Conservation (phyloP, 164 flowering plant genomes). For the Protea cynaroides region DNA sequence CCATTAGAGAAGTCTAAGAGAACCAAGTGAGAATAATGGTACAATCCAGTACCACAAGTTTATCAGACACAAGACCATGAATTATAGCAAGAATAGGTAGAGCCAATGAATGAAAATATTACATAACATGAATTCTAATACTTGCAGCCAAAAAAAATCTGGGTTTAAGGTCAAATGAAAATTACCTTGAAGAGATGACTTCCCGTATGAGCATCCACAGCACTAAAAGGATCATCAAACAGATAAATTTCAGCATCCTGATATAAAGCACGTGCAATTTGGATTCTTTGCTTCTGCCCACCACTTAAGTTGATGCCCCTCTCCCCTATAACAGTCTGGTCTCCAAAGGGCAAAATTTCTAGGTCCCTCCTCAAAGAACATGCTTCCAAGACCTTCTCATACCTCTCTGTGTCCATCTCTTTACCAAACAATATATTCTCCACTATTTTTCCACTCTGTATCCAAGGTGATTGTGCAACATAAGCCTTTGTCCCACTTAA, state of each 20-base stretch:
- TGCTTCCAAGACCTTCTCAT: conserved; percentile 70
- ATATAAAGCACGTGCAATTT: conserved; percentile 83
- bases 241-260: conserved; percentile 85
- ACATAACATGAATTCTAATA: neutral
- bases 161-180: neutral
- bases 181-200: conserved; percentile 71
- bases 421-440: conserved; percentile 84
- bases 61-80: neutral
- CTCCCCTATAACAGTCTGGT: conserved; percentile 83
- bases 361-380: conserved; percentile 75
- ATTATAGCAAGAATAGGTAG: neutral
- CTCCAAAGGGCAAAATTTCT: conserved; percentile 69
- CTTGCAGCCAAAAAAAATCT: neutral
- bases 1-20: neutral
- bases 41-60: neutral
- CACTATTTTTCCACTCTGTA: conserved; percentile 78
- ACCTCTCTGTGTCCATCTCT: conserved; percentile 60
- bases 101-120: neutral
- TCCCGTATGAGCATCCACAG: conserved; percentile 95
- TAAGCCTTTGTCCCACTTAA: conserved; percentile 69
- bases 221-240: conserved; percentile 91
- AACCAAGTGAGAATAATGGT: neutral
- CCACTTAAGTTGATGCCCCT: conserved; percentile 91
- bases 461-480: conserved; percentile 90
- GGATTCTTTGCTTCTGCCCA: conserved; percentile 88